phyloP scores from a whole-genome alignment of 805 yeast species.

The Saturnispora galanensis region DNA sequence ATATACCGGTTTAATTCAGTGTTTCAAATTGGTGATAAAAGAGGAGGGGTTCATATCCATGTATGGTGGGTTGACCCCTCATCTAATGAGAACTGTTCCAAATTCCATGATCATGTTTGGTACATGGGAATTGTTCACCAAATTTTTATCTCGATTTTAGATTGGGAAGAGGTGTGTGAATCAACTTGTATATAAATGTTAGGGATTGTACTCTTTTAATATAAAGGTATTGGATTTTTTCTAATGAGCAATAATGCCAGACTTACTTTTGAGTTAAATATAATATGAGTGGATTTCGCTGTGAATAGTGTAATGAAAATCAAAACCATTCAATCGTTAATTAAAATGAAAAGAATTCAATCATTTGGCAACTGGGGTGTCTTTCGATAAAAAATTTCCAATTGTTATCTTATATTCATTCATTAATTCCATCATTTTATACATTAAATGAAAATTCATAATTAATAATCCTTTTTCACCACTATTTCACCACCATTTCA shows the following conservation, averaged over 20 bases:
- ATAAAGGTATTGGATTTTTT: not conserved
- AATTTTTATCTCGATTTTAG: constrained; percentile 33
- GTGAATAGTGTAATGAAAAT: not conserved
- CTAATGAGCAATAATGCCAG: no score
- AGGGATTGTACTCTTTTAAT: not conserved
- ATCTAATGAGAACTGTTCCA: constrained; percentile 92
- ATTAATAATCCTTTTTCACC: no score
- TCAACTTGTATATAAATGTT: constrained; percentile 2
- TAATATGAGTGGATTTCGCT: not conserved
- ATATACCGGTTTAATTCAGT: constrained; percentile 82
- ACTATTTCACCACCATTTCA: no score
- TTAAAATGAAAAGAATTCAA: no score
- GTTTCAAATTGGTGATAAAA: constrained; percentile 72
- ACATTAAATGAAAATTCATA: no score
- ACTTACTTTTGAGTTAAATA: no score
- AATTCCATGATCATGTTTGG: constrained; percentile 98
- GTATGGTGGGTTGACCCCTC: constrained; percentile 98
- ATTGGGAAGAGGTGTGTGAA: not conserved
- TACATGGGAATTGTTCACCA: constrained; percentile 85
- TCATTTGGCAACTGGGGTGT: no score
- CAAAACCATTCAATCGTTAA: no score
- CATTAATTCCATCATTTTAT: no score
- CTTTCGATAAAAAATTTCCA: no score
- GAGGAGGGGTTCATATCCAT: constrained; percentile 90
- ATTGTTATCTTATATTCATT: no score